A percentile compares a stretch with the other conserved stretches of the same genome.
phyloP scores from a whole-genome alignment of 2,329 filamentous ascomycete genomes.

The Ilyonectria mors-panacis region DNA sequence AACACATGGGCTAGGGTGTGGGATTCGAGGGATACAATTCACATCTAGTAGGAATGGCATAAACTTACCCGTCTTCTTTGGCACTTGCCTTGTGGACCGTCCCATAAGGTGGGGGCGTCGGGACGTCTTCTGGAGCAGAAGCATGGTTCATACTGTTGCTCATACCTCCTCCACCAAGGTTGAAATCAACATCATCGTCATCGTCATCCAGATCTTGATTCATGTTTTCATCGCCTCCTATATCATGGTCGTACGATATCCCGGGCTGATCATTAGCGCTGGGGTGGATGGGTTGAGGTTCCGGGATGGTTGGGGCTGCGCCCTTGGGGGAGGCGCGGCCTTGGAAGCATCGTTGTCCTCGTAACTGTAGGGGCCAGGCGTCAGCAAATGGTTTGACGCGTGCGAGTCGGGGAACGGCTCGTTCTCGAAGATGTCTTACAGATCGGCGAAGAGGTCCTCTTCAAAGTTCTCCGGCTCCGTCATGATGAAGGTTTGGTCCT shows the following conservation, averaged over 20 bases:
- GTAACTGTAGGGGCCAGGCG: conserved; percentile 63
- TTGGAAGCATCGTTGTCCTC: conserved; percentile 73
- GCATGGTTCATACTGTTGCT: conserved; percentile 49
- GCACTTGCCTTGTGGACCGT: conserved; percentile 74
- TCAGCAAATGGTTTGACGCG: conserved; percentile 22
- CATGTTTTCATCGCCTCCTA: conserved; percentile 58
- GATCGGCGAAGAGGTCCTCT: conserved; percentile 95
- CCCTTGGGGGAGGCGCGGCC: conserved; percentile 53
- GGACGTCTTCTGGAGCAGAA: conserved; percentile 49
- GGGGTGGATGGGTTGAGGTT: conserved; percentile 49
- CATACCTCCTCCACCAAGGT: conserved; percentile 59
- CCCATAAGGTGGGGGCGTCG: conserved; percentile 53
- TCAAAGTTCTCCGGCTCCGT: conserved; percentile 87
- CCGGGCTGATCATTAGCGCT: conserved; percentile 45
- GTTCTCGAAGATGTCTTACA: conserved; percentile 72
- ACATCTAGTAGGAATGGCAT: conserved; percentile 38
- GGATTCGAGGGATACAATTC: conserved; percentile 40
- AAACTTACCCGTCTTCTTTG: conserved; percentile 63
- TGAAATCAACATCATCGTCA: conserved; percentile 73
- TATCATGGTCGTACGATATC: conserved; percentile 39
- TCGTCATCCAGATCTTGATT: conserved; percentile 65
- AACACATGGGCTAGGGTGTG: conserved; percentile 23
- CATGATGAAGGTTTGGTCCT: conserved; percentile 65
- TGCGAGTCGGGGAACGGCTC: neutral
- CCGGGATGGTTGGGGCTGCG: conserved; percentile 47